A percentile compares a stretch with the other conserved stretches of the same genome.
phyloP scores from a whole-genome alignment of 805 yeast species.

The Sugiyamaella americana region DNA sequence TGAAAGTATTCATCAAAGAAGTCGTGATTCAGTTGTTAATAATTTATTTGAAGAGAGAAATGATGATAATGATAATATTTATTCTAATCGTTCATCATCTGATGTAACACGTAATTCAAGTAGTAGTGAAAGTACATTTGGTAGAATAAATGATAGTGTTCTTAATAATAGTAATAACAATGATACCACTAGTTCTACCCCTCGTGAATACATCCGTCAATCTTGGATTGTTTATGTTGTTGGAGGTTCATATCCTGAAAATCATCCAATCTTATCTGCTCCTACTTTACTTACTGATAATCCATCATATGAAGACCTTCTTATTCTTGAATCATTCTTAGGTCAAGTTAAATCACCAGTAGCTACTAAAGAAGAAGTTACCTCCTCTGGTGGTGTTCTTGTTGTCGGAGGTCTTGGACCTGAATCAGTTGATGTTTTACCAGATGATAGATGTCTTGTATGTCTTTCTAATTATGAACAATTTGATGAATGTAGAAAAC shows the following conservation, averaged over 20 bases:
- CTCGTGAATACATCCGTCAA: constrained; percentile 27
- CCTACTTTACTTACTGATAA: constrained; percentile 43
- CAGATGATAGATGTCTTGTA: constrained; percentile 44
- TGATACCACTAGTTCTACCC: constrained; percentile 3
- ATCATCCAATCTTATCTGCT: constrained; percentile 45
- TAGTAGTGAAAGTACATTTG: not conserved
- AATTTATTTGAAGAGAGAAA: not conserved
- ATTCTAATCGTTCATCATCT: constrained; percentile 16
- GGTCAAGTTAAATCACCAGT: constrained; percentile 42
- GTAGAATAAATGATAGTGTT: not conserved
- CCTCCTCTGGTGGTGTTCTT: constrained; percentile 35
- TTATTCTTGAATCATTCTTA: constrained; percentile 43
- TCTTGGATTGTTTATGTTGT: constrained; percentile 60
- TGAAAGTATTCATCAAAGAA: no score
- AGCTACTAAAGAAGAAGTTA: constrained; percentile 39
- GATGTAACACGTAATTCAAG: not conserved
- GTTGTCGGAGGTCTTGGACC: constrained; percentile 23
- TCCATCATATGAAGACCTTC: constrained; percentile 47
- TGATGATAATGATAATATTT: constrained; percentile 14
- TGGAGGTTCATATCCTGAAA: constrained; percentile 47
- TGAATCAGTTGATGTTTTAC: constrained; percentile 8
- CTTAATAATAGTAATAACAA: not conserved
- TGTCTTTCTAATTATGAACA: constrained; percentile 46
- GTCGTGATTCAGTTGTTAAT: not conserved
- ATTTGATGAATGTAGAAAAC: constrained; percentile 43